Conservation (phyloP, 2,329 filamentous ascomycete genomes). For the Microascus cirrosus region DNA sequence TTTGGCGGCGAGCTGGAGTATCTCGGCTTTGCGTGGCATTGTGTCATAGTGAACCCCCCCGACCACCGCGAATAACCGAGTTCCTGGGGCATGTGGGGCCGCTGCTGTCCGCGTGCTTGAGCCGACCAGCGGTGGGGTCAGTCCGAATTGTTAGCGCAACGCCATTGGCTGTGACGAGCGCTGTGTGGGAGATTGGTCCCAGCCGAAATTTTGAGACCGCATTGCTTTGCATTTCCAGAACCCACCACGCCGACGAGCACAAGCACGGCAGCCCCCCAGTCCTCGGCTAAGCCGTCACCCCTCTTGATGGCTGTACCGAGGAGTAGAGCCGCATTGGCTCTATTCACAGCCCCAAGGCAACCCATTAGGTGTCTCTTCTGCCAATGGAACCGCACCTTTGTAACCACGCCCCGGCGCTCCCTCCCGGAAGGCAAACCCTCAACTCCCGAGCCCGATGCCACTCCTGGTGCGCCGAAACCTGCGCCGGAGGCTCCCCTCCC, state of each 20-base stretch:
- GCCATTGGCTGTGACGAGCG: neutral
- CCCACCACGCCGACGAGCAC: neutral
- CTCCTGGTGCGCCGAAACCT: constrained; percentile 8
- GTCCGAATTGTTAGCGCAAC: neutral
- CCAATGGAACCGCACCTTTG: constrained; percentile 38
- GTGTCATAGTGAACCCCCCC: constrained; percentile 14
- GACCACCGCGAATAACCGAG: constrained; percentile 26
- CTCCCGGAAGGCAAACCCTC: neutral
- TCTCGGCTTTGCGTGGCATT: constrained; percentile 22
- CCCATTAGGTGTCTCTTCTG: constrained; percentile 32
- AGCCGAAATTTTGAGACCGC: neutral
- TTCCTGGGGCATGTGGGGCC: neutral
- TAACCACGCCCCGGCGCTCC: constrained; percentile 26
- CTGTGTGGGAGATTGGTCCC: neutral
- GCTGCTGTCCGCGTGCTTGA: neutral
- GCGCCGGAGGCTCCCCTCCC: constrained; percentile 14
- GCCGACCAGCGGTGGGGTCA: neutral
- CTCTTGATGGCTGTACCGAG: neutral
- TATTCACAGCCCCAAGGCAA: constrained; percentile 7
- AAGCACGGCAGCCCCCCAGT: neutral
- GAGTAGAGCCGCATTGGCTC: constrained; percentile 1
- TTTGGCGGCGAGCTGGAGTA: neutral
- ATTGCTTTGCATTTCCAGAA: neutral
- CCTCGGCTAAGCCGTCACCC: neutral
- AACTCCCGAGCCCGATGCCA: constrained; percentile 1